Evolutionary conservation across 2,329 filamentous ascomycete genomes (phyloP).

Genomic region (Apiospora marii): DNA sequence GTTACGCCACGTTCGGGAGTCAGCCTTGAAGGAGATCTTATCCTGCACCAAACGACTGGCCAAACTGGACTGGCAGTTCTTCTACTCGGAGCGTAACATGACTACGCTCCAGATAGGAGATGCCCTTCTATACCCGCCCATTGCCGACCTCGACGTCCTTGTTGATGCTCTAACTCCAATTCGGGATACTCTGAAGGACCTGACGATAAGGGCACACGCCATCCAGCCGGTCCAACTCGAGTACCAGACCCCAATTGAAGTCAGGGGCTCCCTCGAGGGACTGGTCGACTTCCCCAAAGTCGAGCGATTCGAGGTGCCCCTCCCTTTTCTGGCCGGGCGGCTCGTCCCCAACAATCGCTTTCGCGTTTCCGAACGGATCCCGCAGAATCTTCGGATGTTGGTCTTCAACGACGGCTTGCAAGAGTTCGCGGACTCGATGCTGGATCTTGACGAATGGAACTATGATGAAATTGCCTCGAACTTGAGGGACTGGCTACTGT

Average conservation of each 20-base stretch:
- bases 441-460: background rate
- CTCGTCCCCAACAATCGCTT: slow-evolving; percentile 8
- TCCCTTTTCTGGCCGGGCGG: slow-evolving; percentile 5
- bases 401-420: background rate
- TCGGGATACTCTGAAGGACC: background rate
- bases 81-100: background rate
- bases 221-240: background rate
- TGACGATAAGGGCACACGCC: background rate
- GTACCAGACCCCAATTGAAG: background rate
- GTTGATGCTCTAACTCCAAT: slow-evolving; percentile 11
- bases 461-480: background rate
- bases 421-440: background rate
- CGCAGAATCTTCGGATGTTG: background rate
- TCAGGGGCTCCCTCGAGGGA: slow-evolving; percentile 6
- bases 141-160: slow-evolving; percentile 16
- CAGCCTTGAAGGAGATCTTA: slow-evolving; percentile 1
- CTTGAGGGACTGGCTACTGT: slow-evolving; percentile 8
- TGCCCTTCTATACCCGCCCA: background rate
- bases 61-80: slow-evolving; percentile 7
- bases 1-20: slow-evolving; percentile 8
- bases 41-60: background rate
- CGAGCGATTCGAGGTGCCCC: slow-evolving; percentile 4
- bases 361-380: background rate
- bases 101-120: background rate
- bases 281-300: slow-evolving; percentile 1